These are phyloP conservation scores for Lathyrus aphaca DNA, from an alignment of 306 rosid genomes.

Conservation along the genomic window DNA sequence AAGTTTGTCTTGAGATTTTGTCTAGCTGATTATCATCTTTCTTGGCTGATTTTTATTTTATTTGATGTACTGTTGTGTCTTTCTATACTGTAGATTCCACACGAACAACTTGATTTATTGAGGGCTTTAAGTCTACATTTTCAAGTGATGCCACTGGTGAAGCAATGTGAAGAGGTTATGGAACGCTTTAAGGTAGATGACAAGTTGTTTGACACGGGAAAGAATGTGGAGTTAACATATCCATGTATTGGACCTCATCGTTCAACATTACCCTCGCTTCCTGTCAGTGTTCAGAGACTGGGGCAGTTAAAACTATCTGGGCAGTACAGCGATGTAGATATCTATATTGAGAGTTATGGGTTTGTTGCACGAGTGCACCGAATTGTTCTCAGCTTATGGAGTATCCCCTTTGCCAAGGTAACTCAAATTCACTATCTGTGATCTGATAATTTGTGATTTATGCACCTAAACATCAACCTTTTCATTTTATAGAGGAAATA, in stretches of 20 bases:
- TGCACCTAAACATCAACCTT: constrained; percentile 7
- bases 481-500: constrained; percentile 33
- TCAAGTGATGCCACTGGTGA: constrained; percentile 75
- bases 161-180: constrained; percentile 75
- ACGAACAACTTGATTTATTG: constrained; percentile 67
- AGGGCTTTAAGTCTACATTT: constrained; percentile 71
- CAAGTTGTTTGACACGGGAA: constrained; percentile 53
- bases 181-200: constrained; percentile 62
- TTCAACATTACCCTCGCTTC: constrained; percentile 71
- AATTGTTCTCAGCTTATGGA: constrained; percentile 91
- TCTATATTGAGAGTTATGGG: constrained; percentile 66
- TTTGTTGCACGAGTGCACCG: constrained; percentile 68
- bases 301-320: constrained; percentile 62
- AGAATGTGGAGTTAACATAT: constrained; percentile 65
- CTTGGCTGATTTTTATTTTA: constrained; percentile 22
- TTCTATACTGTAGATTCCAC: constrained; percentile 62
- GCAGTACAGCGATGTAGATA: constrained; percentile 70
- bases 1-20: too few relatives aligned
- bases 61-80: constrained; percentile 6
- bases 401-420: constrained; percentile 88
- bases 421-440: constrained; percentile 34
- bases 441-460: constrained; percentile 8
- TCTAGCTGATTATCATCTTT: constrained; percentile 27
- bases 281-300: constrained; percentile 55
- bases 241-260: constrained; percentile 63